Percentiles rank a stretch among this genome's conserved stretches.
Evolutionary conservation across 768 basidiomycete species (phyloP).

Genomic region (Panaeolus cyanescens): DNA sequence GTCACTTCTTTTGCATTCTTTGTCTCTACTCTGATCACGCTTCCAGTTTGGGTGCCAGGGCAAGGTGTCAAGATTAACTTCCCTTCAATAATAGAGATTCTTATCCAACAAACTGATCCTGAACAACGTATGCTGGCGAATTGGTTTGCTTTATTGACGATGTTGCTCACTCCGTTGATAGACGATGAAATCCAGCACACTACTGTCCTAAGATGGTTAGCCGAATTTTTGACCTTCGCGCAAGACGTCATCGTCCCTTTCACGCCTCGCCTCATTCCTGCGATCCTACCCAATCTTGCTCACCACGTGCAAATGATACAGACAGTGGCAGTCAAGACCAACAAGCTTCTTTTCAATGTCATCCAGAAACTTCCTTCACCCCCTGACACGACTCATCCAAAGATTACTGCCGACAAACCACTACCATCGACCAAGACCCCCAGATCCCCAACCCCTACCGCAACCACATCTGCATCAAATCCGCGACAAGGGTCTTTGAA

Average conservation of each 20-base stretch:
- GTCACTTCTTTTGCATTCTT: slow-evolving; percentile 11
- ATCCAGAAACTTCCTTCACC: slow-evolving; percentile 86
- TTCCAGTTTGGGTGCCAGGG: slow-evolving; percentile 84
- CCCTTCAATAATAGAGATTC: slow-evolving; percentile 88
- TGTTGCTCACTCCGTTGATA: slow-evolving; percentile 28
- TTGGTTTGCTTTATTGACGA: background rate
- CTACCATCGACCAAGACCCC: slow-evolving; percentile 35
- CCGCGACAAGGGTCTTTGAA: slow-evolving; percentile 45
- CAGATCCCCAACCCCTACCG: slow-evolving; percentile 59
- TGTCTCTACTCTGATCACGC: slow-evolving; percentile 11
- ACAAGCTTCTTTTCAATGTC: slow-evolving; percentile 80
- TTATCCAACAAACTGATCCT: slow-evolving; percentile 82
- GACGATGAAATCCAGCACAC: slow-evolving; percentile 96
- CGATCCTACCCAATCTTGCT: slow-evolving; percentile 92
- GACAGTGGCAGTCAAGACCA: slow-evolving; percentile 81
- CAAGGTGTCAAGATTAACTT: slow-evolving; percentile 94
- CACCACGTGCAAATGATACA: slow-evolving; percentile 91
- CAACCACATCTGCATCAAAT: slow-evolving; percentile 37
- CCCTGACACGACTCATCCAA: slow-evolving; percentile 42
- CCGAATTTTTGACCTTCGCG: slow-evolving; percentile 85
- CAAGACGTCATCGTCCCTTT: slow-evolving; percentile 94
- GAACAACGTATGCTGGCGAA: slow-evolving; percentile 59
- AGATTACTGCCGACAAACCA: slow-evolving; percentile 17
- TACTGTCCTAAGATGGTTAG: slow-evolving; percentile 91
- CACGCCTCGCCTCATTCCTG: slow-evolving; percentile 89